Evolutionary conservation across 257 asterid species (phyloP).

Genomic region (Lycium ferocissimum): DNA sequence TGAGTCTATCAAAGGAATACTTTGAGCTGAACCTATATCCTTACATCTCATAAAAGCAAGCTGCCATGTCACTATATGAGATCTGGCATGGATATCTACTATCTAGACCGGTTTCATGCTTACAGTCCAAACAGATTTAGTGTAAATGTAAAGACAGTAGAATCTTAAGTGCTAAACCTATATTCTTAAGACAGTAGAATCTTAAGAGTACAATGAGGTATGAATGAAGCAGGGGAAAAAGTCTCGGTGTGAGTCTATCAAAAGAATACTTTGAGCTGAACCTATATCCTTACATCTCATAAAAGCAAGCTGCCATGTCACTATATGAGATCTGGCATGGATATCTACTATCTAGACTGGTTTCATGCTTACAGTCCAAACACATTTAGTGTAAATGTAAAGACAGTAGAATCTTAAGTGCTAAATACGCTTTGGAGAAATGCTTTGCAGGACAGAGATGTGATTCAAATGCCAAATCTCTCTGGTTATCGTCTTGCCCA

Average conservation of each 20-base stretch:
- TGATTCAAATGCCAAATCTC: slow-evolving; percentile 10
- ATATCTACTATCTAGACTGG: background rate
- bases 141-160: background rate
- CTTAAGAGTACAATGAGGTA: background rate
- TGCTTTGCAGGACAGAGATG: background rate
- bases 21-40: background rate
- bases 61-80: background rate
- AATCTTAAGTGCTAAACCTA: too few species aligned
- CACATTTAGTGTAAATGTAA: background rate
- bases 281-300: background rate
- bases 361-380: background rate
- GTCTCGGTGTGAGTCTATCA: background rate
- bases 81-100: background rate
- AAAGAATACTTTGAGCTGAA: background rate
- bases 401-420: slow-evolving; percentile 2
- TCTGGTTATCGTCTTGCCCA: background rate
- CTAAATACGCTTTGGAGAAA: slow-evolving; percentile 7
- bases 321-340: background rate
- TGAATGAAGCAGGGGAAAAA: background rate
- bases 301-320: background rate
- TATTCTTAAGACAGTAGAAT: too few species aligned
- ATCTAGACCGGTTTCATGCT: background rate
- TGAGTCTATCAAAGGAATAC: background rate
- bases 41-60: background rate
- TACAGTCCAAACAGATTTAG: background rate